Conservation (phyloP, 2,329 filamentous ascomycete genomes). For the Fusarium neocosmosporiellum region DNA sequence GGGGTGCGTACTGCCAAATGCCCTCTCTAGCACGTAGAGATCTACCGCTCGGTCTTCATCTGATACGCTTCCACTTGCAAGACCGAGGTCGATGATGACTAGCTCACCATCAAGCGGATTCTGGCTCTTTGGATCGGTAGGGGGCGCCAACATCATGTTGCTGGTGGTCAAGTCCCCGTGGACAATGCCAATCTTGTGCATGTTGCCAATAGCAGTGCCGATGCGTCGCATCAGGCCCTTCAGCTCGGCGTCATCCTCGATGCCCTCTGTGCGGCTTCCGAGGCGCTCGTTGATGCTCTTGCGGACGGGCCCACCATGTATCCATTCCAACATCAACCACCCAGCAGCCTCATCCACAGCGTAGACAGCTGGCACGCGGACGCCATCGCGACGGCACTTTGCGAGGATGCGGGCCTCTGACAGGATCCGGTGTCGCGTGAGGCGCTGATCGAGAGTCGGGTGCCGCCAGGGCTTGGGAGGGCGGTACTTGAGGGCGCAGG, state of each 20-base stretch:
- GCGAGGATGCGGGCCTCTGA: conserved; percentile 89
- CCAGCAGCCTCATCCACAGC: conserved; percentile 72
- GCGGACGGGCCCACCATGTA: conserved; percentile 78
- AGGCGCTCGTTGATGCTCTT: conserved; percentile 77
- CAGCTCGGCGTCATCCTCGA: conserved; percentile 62
- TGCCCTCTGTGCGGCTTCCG: conserved; percentile 54
- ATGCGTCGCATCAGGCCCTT: conserved; percentile 75
- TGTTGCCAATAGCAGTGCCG: conserved; percentile 74
- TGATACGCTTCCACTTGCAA: conserved; percentile 81
- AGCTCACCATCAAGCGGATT: conserved; percentile 74
- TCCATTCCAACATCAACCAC: conserved; percentile 88
- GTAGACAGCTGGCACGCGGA: conserved; percentile 85
- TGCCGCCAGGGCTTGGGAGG: conserved; percentile 93
- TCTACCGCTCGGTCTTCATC: conserved; percentile 97
- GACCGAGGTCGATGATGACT: conserved; percentile 93
- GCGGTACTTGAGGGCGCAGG: conserved; percentile 89
- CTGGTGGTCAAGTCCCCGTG: conserved; percentile 98
- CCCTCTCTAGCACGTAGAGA: conserved; percentile 93
- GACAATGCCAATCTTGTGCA: conserved; percentile 88
- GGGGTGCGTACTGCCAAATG: conserved; percentile 95
- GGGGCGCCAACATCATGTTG: conserved; percentile 83
- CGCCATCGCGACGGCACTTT: conserved; percentile 81
- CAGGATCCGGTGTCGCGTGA: conserved; percentile 88
- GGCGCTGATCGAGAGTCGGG: conserved; percentile 84
- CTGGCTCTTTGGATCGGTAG: conserved; percentile 35